Percentiles rank a stretch among this genome's conserved stretches.
Conservation (phyloP, 768 basidiomycete species). For the Lactifluus subvellereus region DNA sequence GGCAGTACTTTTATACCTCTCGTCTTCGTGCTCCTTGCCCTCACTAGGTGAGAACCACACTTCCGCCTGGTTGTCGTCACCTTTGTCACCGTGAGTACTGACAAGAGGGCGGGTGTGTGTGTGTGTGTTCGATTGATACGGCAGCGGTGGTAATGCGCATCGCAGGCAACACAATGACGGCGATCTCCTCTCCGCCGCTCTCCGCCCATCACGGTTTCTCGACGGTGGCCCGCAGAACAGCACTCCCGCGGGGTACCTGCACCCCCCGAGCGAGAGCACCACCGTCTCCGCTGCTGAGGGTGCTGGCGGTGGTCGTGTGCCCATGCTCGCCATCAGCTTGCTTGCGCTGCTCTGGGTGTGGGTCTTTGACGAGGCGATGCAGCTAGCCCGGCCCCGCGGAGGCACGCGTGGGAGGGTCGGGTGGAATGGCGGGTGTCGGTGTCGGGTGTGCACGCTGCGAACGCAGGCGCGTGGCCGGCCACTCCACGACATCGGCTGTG, state of each 20-base stretch:
- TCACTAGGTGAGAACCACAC: constrained; percentile 1
- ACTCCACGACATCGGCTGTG: neutral
- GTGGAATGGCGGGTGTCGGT: constrained; percentile 10
- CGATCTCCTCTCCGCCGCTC: neutral
- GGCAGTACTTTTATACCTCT: neutral
- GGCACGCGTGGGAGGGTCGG: neutral
- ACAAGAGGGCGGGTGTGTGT: neutral
- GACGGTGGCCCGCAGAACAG: neutral
- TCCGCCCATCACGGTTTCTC: neutral
- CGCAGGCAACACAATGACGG: neutral
- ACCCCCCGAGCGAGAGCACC: neutral
- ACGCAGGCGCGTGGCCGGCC: constrained; percentile 13
- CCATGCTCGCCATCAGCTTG: neutral
- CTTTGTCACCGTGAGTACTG: neutral
- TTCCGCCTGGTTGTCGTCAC: neutral
- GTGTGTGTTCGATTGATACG: neutral
- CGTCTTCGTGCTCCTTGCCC: neutral
- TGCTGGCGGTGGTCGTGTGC: neutral
- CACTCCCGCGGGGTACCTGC: neutral
- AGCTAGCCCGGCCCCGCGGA: neutral
- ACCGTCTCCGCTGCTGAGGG: neutral
- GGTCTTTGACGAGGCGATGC: neutral
- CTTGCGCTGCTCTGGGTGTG: constrained; percentile 11
- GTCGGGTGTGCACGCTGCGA: constrained; percentile 18
- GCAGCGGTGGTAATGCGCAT: neutral